A percentile compares a stretch with the other conserved stretches of the same genome.
Conservation (phyloP, 176 grass and related monocot genomes). For the Rhipidocladum racemiflorum region DNA sequence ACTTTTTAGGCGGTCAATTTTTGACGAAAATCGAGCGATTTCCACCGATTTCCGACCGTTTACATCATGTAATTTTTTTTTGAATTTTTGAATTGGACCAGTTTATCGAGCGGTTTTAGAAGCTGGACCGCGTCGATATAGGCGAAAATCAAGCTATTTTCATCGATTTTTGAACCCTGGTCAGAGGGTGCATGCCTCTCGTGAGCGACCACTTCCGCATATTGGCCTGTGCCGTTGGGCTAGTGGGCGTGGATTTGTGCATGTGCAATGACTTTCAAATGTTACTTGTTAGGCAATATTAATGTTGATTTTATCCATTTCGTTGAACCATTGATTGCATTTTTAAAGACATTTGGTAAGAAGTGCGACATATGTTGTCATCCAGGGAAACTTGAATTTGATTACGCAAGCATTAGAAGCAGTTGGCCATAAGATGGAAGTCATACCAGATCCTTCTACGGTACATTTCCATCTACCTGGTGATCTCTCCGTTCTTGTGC, state of each 20-base stretch:
- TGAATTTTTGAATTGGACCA: no score
- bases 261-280: not conserved
- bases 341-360: not conserved
- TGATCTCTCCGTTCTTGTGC: constrained; percentile 69
- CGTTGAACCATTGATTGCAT: not conserved
- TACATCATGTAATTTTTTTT: no score
- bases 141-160: no score
- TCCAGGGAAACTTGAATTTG: constrained; percentile 90
- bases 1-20: no score
- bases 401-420: constrained; percentile 78
- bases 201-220: not conserved
- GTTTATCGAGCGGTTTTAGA: no score
- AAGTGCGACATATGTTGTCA: not conserved
- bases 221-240: not conserved
- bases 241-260: not conserved
- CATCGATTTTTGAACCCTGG: no score
- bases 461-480: constrained; percentile 89
- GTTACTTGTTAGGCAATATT: not conserved
- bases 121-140: no score
- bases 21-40: no score
- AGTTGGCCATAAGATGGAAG: constrained; percentile 81
- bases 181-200: not conserved
- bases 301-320: not conserved
- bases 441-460: constrained; percentile 80
- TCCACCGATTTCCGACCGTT: no score